Conservation (phyloP, 495 filamentous ascomycete species). For the Penicillium cinerascens region DNA sequence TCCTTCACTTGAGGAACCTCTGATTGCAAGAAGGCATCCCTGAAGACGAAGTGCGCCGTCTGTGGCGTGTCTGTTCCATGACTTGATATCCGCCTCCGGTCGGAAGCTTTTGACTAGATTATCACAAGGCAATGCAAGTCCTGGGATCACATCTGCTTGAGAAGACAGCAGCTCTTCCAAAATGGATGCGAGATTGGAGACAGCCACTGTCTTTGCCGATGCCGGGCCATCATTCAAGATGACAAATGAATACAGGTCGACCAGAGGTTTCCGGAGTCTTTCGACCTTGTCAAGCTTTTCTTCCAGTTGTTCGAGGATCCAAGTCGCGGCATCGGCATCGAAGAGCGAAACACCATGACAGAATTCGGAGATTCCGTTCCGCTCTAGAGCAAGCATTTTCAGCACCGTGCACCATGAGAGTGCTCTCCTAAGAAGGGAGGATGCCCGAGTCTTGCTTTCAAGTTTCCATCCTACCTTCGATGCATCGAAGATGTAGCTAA, state of each 20-base stretch:
- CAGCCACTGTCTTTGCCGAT: conserved; percentile 31
- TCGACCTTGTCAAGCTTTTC: conserved; percentile 21
- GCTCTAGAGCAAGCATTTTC: conserved; percentile 20
- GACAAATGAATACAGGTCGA: conserved; percentile 29
- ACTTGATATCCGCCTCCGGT: conserved; percentile 19
- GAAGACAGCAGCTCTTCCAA: conserved; percentile 27
- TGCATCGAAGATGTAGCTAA: conserved; percentile 29
- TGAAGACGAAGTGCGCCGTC: conserved; percentile 43
- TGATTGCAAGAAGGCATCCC: conserved; percentile 58
- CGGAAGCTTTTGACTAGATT: conserved; percentile 23
- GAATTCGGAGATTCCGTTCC: conserved; percentile 20
- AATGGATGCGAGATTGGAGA: conserved; percentile 33
- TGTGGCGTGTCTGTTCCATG: conserved; percentile 41
- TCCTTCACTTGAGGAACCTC: conserved; percentile 35
- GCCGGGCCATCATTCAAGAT: conserved; percentile 26
- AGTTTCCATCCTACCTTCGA: conserved; percentile 31
- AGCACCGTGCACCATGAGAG: conserved; percentile 35
- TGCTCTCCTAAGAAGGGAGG: conserved; percentile 38
- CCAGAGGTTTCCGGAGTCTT: conserved; percentile 20
- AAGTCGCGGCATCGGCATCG: conserved; percentile 39
- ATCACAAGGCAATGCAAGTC: conserved; percentile 25
- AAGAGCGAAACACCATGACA: conserved; percentile 24
- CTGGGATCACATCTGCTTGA: conserved; percentile 6
- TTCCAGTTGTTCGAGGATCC: conserved; percentile 35
- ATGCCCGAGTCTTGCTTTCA: conserved; percentile 33